Evolutionary conservation across 495 filamentous ascomycete species (phyloP).

Genomic region (Penicillium chermesinum): DNA sequence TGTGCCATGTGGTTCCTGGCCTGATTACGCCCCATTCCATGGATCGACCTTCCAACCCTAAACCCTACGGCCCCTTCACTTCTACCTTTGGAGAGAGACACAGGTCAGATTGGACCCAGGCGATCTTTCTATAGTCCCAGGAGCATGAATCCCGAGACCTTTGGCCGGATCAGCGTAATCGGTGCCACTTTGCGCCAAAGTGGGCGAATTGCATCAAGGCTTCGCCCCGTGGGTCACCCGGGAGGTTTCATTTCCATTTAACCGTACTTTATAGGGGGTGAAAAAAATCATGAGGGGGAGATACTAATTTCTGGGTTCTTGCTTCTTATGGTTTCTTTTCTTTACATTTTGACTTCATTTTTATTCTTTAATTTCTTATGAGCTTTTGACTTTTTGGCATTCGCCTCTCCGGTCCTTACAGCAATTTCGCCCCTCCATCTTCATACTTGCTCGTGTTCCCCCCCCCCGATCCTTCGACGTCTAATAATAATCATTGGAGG

Average conservation of each 20-base stretch:
- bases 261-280: background rate
- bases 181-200: background rate
- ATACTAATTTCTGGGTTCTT: background rate
- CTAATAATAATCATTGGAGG: slow-evolving; percentile 2
- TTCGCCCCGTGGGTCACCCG: slow-evolving; percentile 18
- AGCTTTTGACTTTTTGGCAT: slow-evolving; percentile 3
- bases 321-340: background rate
- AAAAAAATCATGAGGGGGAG: slow-evolving; percentile 1
- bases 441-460: slow-evolving; percentile 5
- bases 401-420: slow-evolving; percentile 9
- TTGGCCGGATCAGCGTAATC: background rate
- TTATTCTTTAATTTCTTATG: background rate
- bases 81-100: too few species aligned
- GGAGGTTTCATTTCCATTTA: slow-evolving; percentile 9
- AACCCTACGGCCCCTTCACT: too few species aligned
- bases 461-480: slow-evolving; percentile 4
- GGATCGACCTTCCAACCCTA: slow-evolving; percentile 20
- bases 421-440: background rate
- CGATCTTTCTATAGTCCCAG: too few species aligned
- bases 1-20: slow-evolving; percentile 2
- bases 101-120: too few species aligned
- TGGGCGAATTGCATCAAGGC: slow-evolving; percentile 17
- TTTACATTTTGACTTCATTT: background rate
- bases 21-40: slow-evolving; percentile 12
- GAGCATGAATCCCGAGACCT: background rate